These are phyloP conservation scores for Parachlorella kessleri DNA, from an alignment of 139 green algal species.

Conservation along the genomic window DNA sequence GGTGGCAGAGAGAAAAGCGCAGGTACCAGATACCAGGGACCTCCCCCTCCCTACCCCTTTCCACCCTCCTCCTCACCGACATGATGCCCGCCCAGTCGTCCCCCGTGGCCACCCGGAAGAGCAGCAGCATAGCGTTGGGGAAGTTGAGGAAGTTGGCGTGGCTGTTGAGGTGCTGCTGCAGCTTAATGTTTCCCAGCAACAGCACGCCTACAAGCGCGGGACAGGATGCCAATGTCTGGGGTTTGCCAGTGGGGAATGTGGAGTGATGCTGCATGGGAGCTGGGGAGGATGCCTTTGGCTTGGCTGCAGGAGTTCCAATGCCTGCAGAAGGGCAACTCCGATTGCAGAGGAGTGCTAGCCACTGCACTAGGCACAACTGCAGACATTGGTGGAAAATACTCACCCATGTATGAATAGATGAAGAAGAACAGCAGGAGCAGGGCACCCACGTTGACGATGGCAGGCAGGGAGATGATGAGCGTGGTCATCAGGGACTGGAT, in stretches of 20 bases:
- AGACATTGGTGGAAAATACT: neutral
- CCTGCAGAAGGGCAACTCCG: no score
- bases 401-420: slow-evolving; percentile 79
- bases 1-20: slow-evolving; percentile 35
- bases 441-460: slow-evolving; percentile 78
- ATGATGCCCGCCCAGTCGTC: slow-evolving; percentile 66
- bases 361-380: no score
- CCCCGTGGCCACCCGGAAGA: slow-evolving; percentile 65
- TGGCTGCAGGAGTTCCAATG: no score
- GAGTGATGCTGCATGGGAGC: no score
- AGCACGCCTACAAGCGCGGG: slow-evolving; percentile 42
- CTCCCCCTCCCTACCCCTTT: no score
- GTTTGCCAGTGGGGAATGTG: no score
- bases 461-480: slow-evolving; percentile 75
- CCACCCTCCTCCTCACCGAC: slow-evolving; percentile 7
- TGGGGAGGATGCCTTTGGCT: no score
- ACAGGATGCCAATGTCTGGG: no score
- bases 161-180: slow-evolving; percentile 48
- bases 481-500: slow-evolving; percentile 69
- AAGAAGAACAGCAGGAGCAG: slow-evolving; percentile 80
- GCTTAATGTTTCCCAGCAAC: slow-evolving; percentile 54
- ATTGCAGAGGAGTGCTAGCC: no score
- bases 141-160: slow-evolving; percentile 72
- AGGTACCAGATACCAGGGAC: neutral
- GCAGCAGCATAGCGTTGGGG: slow-evolving; percentile 24